phyloP scores from a whole-genome alignment of 805 yeast species.

The Candida railenensis region DNA sequence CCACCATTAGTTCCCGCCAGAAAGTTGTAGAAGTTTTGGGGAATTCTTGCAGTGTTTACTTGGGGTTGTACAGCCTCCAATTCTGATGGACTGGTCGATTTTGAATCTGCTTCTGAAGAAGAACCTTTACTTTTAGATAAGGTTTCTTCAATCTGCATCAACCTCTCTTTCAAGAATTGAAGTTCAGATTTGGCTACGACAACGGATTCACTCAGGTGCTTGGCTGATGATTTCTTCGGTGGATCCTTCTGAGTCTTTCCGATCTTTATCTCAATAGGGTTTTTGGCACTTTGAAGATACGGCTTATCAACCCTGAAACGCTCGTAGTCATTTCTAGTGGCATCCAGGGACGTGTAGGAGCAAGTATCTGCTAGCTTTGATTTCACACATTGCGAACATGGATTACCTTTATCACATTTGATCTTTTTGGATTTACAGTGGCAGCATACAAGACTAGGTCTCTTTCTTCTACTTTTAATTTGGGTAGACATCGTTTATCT shows the following conservation, averaged over 20 bases:
- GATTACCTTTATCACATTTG: slow-evolving; percentile 35
- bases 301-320: slow-evolving; percentile 9
- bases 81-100: neutral
- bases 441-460: slow-evolving; percentile 35
- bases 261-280: slow-evolving; percentile 14
- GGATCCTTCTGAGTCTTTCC: slow-evolving; percentile 1
- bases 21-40: too few species aligned
- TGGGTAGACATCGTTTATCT: neutral
- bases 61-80: neutral
- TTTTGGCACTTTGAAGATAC: slow-evolving; percentile 18
- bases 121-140: neutral
- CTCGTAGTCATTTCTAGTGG: neutral
- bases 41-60: too few species aligned
- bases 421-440: slow-evolving; percentile 32
- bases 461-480: slow-evolving; percentile 19
- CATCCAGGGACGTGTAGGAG: slow-evolving; percentile 6
- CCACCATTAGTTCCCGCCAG: too few species aligned
- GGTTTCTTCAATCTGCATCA: slow-evolving; percentile 14
- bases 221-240: neutral
- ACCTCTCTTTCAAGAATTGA: slow-evolving; percentile 16
- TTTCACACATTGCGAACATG: slow-evolving; percentile 31
- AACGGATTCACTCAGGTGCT: neutral
- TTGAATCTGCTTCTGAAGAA: neutral
- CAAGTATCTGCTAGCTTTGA: slow-evolving; percentile 21
- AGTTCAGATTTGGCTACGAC: slow-evolving; percentile 12